These are phyloP conservation scores for Guyanaporus albipodus DNA, from an alignment of 768 basidiomycete genomes.

Conservation along the genomic window DNA sequence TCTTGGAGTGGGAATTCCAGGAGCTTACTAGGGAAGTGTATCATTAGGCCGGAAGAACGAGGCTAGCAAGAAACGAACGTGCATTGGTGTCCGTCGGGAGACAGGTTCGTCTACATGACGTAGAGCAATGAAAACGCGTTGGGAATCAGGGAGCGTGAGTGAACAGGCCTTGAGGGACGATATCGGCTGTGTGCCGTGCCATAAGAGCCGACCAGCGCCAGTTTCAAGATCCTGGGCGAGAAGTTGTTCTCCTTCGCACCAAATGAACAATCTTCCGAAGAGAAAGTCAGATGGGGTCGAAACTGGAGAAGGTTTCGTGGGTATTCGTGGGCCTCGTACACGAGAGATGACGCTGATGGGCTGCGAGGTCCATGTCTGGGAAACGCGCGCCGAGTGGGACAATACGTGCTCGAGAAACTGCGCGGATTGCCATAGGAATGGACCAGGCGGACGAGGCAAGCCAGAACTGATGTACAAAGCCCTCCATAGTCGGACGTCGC, in stretches of 20 bases:
- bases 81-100: slow-evolving; percentile 17
- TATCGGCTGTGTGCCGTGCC: slow-evolving; percentile 10
- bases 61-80: slow-evolving; percentile 2
- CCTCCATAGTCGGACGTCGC: slow-evolving; percentile 19
- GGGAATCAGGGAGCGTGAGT: slow-evolving; percentile 12
- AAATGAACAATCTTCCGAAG: slow-evolving; percentile 23
- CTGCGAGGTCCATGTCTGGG: slow-evolving; percentile 20
- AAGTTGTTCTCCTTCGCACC: slow-evolving; percentile 19
- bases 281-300: slow-evolving; percentile 22
- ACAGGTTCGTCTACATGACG: slow-evolving; percentile 16
- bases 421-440: slow-evolving; percentile 20
- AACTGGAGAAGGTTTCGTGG: slow-evolving; percentile 5
- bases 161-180: slow-evolving; percentile 21
- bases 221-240: slow-evolving; percentile 21
- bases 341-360: slow-evolving; percentile 9
- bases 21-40: slow-evolving; percentile 14
- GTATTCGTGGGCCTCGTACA: slow-evolving; percentile 15
- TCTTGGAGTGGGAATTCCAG: slow-evolving; percentile 19
- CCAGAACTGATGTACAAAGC: slow-evolving; percentile 13
- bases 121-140: slow-evolving; percentile 20
- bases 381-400: slow-evolving; percentile 16
- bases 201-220: slow-evolving; percentile 17
- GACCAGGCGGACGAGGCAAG: slow-evolving; percentile 21
- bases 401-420: slow-evolving; percentile 17
- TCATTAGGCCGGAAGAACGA: slow-evolving; percentile 5